These are phyloP conservation scores for Friedmanniomyces endolithicus DNA, from an alignment of 495 filamentous ascomycete species.

Conservation along the genomic window DNA sequence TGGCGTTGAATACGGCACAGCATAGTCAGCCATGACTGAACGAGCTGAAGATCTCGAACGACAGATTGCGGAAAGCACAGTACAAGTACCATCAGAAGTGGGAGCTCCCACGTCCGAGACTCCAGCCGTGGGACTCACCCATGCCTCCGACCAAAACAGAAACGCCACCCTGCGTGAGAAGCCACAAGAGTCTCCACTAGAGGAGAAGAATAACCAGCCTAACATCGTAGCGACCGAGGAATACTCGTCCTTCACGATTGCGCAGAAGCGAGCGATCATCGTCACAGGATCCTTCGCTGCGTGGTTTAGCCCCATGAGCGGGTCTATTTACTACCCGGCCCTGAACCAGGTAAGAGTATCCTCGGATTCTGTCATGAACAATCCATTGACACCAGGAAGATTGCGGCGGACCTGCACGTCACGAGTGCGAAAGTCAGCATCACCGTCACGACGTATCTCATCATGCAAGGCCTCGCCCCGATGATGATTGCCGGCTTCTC, in stretches of 20 bases:
- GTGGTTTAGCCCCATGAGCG: slow-evolving; percentile 11
- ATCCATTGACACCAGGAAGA: slow-evolving; percentile 1
- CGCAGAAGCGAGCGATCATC: slow-evolving; percentile 17
- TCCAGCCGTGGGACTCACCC: neutral
- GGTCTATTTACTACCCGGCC: slow-evolving; percentile 18
- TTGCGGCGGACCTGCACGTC: slow-evolving; percentile 12
- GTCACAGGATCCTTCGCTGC: slow-evolving; percentile 6
- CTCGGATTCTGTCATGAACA: too few species aligned
- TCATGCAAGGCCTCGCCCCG: slow-evolving; percentile 36
- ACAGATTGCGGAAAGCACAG: neutral
- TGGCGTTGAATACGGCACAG: neutral
- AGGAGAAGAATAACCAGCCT: neutral
- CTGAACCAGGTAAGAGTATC: slow-evolving; percentile 3
- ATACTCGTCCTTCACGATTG: slow-evolving; percentile 14
- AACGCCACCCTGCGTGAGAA: neutral
- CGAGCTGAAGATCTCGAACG: neutral
- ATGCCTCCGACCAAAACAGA: neutral
- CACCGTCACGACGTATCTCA: slow-evolving; percentile 21
- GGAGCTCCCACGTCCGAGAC: neutral
- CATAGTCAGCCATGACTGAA: neutral
- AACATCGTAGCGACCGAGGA: slow-evolving; percentile 7
- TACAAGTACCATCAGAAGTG: neutral
- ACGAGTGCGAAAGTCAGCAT: slow-evolving; percentile 13
- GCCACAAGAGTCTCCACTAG: neutral
- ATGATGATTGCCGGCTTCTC: slow-evolving; percentile 38